Conservation (phyloP, 208 protist species). For the Leishmania lainsoni region DNA sequence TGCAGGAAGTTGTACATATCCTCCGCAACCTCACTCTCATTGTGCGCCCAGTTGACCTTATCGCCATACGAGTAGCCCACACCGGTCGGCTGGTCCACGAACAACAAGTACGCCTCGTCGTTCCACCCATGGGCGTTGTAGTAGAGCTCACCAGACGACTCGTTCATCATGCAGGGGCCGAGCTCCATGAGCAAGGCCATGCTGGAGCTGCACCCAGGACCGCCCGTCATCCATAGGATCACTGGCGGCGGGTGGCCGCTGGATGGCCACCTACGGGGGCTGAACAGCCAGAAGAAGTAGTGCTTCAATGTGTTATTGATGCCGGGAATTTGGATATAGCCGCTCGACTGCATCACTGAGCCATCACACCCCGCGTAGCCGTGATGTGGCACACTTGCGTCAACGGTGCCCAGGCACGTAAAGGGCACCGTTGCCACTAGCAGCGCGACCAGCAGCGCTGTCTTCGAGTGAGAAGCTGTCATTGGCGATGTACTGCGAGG, state of each 20-base stretch:
- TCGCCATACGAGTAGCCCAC: slow-evolving; percentile 85
- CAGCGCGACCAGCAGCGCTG: background rate
- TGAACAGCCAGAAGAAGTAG: slow-evolving; percentile 94
- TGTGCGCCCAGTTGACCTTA: slow-evolving; percentile 55
- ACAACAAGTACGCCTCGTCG: slow-evolving; percentile 83
- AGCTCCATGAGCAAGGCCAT: slow-evolving; percentile 77
- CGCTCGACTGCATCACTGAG: slow-evolving; percentile 63
- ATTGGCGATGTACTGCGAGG: background rate
- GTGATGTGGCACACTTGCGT: background rate
- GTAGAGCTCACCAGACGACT: slow-evolving; percentile 37
- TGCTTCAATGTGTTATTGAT: slow-evolving; percentile 45
- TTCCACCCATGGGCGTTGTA: slow-evolving; percentile 87
- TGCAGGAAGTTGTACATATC: slow-evolving; percentile 91
- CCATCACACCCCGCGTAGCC: slow-evolving; percentile 9
- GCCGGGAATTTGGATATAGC: slow-evolving; percentile 75
- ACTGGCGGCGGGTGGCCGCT: slow-evolving; percentile 54
- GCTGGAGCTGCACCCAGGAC: slow-evolving; percentile 85
- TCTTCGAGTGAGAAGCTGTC: background rate
- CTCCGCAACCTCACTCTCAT: slow-evolving; percentile 71
- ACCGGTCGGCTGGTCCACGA: slow-evolving; percentile 90
- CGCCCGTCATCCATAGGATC: slow-evolving; percentile 91
- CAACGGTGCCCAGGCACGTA: background rate
- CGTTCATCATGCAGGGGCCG: slow-evolving; percentile 82
- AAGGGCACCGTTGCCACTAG: background rate
- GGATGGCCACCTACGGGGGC: slow-evolving; percentile 42